Evolutionary conservation across 139 green algal genomes (phyloP).

Genomic region (Closterium sp.): DNA sequence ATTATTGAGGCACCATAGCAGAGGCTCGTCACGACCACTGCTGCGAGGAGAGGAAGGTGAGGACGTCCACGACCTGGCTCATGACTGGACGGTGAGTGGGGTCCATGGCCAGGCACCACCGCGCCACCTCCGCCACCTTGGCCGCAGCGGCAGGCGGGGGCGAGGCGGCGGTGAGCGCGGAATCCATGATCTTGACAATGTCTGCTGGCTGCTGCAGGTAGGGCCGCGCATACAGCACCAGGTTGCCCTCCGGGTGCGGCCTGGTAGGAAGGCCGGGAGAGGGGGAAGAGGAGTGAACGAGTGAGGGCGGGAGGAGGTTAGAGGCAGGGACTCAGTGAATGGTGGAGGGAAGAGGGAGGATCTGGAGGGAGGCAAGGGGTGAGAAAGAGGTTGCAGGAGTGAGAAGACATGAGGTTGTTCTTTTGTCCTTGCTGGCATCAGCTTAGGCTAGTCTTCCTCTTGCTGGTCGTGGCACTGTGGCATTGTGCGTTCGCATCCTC

Average conservation of each 20-base stretch:
- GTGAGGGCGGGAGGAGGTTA: too few species aligned
- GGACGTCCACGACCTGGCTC: conserved; percentile 13
- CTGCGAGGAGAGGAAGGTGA: background rate
- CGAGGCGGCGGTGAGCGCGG: background rate
- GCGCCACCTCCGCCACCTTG: conserved; percentile 7
- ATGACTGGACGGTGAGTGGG: conserved; percentile 1
- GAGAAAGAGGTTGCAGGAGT: too few species aligned
- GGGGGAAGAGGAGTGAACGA: background rate
- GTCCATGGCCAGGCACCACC: background rate
- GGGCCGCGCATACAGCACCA: background rate
- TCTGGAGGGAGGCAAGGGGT: too few species aligned
- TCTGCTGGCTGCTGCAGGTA: background rate
- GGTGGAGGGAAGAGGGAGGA: too few species aligned
- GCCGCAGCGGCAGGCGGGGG: background rate
- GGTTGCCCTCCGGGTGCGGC: background rate
- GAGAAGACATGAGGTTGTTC: too few species aligned
- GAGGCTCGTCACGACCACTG: background rate
- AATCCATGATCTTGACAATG: conserved; percentile 17
- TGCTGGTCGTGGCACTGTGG: background rate
- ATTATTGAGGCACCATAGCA: too few species aligned
- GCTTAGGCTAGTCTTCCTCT: too few species aligned
- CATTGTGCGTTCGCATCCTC: too few species aligned
- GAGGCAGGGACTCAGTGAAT: too few species aligned
- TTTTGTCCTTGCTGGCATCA: too few species aligned
- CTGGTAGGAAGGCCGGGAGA: background rate